Evolutionary conservation across 1,139 yeast species (phyloP), one percentile per base, ranked within the genome.

Genomic region (Protomyces macrosporus): DNA sequence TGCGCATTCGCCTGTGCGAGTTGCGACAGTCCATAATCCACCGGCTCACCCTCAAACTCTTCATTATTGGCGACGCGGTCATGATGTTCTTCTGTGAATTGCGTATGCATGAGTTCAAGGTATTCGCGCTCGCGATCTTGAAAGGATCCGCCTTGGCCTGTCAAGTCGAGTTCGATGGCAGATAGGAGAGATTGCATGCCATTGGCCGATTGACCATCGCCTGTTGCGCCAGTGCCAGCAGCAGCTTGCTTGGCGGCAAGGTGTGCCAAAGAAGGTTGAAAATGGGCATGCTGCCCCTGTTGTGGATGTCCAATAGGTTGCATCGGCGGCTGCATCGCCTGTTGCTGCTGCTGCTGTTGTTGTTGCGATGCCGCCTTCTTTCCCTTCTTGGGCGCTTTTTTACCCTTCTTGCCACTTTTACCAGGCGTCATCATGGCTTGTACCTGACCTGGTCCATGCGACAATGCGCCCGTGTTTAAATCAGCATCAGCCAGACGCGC

Each of bases 151-250:
- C 48, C 48, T 42, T 42, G 48, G 23, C 48, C 48, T n/a, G 55
- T 51, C 30, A 57, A 6, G n/a, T 57, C 60, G 39, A 57, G 50
- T 32, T 57, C 60, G 42, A 57, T 57, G 32, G 60, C 60, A 30
- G 60, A 48, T 6, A 57, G 23, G 37, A 57, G 60, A 14, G 55
- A 48, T 40, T 57, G 60, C 60, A 57, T 57, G 32, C 60, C 60
- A 50, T 57, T 40, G 6, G 48, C 48, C n/a, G 6, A 14, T 30
- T 42, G 48, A 1, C 48, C 48, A 4, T 14, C 48, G 9, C 30
- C 23, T 16, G 48, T 2, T 16, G 48, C 23, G 16, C 30, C 23
- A 1, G 42, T 39, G 12, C 16, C 42, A 7, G 9, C 14, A 6
- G 12, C 42, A 39, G 12, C 42, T 7, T 39, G 42, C 42, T n/a